These are phyloP conservation scores for Cyberlindnera veronae DNA, from an alignment of 805 yeast genomes.

Conservation along the genomic window DNA sequence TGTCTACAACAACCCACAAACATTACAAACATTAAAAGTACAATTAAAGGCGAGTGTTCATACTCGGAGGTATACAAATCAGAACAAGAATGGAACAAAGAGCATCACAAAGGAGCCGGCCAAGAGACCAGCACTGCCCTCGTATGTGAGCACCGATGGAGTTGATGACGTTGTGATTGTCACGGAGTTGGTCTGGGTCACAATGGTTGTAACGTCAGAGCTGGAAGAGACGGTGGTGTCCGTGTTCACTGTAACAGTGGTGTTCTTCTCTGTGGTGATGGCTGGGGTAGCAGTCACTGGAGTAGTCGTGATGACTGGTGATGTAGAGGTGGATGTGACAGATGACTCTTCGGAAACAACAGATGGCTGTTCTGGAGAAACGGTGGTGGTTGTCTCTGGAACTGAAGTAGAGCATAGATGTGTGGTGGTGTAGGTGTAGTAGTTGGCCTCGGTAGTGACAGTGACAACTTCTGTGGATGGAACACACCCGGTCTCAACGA, in stretches of 20 bases:
- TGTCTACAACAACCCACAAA: neutral
- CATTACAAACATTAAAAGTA: neutral
- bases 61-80: neutral
- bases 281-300: neutral
- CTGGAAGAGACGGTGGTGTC: neutral
- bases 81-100: conserved; percentile 3
- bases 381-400: neutral
- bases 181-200: neutral
- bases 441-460: conserved; percentile 1
- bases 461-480: neutral
- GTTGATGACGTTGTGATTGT: conserved; percentile 1
- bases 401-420: neutral
- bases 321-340: too few species aligned
- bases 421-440: neutral
- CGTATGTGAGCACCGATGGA: conserved; percentile 7
- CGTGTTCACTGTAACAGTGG: neutral
- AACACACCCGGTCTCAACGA: neutral
- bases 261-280: neutral
- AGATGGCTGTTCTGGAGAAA: neutral
- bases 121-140: conserved; percentile 5
- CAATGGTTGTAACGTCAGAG: neutral
- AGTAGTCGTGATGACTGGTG: neutral
- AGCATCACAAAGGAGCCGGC: conserved; percentile 2
- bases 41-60: neutral
- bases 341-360: neutral